A percentile compares a stretch with the other conserved stretches of the same genome.
These are phyloP conservation scores for Xylaria sp. DNA, from an alignment of 2,329 filamentous ascomycete species.

Conservation along the genomic window DNA sequence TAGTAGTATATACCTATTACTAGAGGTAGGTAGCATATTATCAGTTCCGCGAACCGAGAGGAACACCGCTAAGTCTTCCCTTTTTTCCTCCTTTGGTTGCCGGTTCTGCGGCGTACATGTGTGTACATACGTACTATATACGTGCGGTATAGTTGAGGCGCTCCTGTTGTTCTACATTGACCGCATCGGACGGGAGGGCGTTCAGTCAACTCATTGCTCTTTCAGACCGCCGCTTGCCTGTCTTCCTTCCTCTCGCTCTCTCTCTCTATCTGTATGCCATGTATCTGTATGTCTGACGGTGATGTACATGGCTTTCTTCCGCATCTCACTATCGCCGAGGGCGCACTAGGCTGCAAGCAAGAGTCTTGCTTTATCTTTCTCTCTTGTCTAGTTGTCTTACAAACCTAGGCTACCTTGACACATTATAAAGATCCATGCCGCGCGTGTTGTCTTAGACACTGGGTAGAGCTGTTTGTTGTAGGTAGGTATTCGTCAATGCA, in stretches of 20 bases:
- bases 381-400: neutral
- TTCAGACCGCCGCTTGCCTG: neutral
- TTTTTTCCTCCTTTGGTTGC: neutral
- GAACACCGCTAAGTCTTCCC: neutral
- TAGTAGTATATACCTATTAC: neutral
- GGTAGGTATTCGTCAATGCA: neutral
- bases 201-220: neutral
- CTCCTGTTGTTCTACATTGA: neutral
- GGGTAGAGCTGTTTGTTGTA: neutral
- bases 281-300: neutral
- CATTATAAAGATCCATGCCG: neutral
- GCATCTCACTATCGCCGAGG: neutral
- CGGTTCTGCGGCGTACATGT: neutral
- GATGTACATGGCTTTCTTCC: conserved; percentile 6
- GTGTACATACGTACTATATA: neutral
- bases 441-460: conserved; percentile 11
- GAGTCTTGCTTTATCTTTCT: neutral
- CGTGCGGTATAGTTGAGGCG: neutral
- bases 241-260: too few relatives aligned
- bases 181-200: neutral
- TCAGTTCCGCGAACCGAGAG: neutral
- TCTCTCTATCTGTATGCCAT: too few relatives aligned
- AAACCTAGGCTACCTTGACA: too few relatives aligned
- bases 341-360: neutral
- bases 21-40: neutral